phyloP scores from a whole-genome alignment of 192 early-diverging fungal genomes.

The Pecoramyces ruminantium region DNA sequence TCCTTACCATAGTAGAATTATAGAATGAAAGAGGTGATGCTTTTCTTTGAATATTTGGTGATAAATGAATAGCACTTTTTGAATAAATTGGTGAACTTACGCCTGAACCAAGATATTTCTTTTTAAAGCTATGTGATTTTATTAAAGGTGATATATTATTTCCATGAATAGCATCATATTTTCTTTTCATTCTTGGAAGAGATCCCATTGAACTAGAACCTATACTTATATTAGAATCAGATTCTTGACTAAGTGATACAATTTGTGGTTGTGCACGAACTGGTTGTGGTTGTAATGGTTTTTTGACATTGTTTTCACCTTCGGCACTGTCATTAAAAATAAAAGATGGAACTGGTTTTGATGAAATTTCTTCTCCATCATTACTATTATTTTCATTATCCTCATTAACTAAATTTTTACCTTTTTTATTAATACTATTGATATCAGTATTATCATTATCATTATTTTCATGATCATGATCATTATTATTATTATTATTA shows the following conservation, averaged over 20 bases:
- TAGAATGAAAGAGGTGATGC: not conserved
- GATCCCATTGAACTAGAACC: too few relatives aligned
- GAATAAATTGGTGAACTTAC: not conserved
- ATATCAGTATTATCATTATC: too few relatives aligned
- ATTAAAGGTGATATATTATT: not conserved
- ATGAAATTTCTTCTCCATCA: not conserved
- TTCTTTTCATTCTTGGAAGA: not conserved
- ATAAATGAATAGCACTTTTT: not conserved
- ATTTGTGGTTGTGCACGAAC: too few relatives aligned
- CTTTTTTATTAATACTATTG: too few relatives aligned
- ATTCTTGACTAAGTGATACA: not conserved
- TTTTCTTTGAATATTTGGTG: not conserved
- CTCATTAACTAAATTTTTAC: too few relatives aligned
- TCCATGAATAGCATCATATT: not conserved
- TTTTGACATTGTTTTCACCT: too few relatives aligned
- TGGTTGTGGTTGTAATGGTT: too few relatives aligned
- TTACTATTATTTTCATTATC: too few relatives aligned
- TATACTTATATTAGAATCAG: not conserved
- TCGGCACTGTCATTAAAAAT: not conserved
- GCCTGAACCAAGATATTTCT: not conserved
- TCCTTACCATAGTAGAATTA: not conserved
- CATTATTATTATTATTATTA: too few relatives aligned
- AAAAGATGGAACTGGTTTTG: not conserved
- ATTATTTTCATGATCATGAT: too few relatives aligned
- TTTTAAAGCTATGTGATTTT: not conserved